These are phyloP conservation scores for Coprinopsis cinerea DNA, from an alignment of 768 basidiomycete species.

Conservation along the genomic window DNA sequence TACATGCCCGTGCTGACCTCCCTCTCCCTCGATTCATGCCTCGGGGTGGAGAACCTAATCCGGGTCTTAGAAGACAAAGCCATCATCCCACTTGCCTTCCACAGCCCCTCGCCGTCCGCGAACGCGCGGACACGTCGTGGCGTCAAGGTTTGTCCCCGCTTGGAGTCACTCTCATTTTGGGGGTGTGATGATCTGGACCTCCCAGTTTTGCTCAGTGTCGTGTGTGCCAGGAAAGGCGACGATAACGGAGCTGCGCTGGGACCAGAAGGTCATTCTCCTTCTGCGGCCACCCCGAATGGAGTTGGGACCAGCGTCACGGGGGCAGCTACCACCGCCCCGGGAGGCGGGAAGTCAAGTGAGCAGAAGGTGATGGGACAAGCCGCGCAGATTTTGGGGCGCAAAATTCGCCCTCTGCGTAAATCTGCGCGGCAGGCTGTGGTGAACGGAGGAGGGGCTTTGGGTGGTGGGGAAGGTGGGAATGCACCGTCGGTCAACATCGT, in stretches of 20 bases:
- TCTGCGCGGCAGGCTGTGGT: constrained; percentile 1
- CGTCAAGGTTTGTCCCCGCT: constrained; percentile 43
- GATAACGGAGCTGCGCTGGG: constrained; percentile 13
- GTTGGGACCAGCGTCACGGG: not conserved
- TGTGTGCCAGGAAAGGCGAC: constrained; percentile 33
- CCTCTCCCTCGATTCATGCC: constrained; percentile 42
- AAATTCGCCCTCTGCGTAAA: constrained; percentile 5
- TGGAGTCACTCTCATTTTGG: constrained; percentile 49
- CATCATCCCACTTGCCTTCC: constrained; percentile 8
- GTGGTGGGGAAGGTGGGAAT: not conserved
- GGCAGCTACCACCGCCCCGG: not conserved
- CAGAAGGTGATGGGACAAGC: not conserved
- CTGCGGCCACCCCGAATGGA: not conserved
- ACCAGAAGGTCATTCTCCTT: not conserved
- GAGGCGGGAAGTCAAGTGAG: not conserved
- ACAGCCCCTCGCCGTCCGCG: not conserved
- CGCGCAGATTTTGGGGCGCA: constrained; percentile 9
- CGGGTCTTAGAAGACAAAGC: constrained; percentile 32
- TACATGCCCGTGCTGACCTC: constrained; percentile 47
- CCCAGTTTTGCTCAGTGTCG: constrained; percentile 28
- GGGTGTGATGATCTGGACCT: constrained; percentile 40
- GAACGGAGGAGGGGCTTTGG: not conserved
- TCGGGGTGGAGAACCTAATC: constrained; percentile 35
- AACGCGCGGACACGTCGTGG: constrained; percentile 19
- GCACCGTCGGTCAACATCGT: not conserved